These are phyloP conservation scores for Linnemannia hyalina DNA, from an alignment of 192 early-diverging fungal genomes.

Conservation along the genomic window DNA sequence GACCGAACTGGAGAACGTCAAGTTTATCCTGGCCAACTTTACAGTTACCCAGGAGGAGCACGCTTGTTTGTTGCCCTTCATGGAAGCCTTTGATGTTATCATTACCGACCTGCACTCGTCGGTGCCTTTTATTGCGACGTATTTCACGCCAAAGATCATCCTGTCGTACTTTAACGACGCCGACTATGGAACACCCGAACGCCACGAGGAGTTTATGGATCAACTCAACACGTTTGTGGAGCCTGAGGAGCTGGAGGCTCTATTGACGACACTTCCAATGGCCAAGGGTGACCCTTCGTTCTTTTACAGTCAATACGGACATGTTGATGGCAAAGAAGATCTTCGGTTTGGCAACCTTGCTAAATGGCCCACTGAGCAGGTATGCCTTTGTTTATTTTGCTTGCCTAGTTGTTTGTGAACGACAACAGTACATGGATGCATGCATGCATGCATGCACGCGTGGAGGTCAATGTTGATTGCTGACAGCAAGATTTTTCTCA, in stretches of 20 bases:
- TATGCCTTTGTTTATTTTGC: neutral
- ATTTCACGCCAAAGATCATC: slow-evolving; percentile 56
- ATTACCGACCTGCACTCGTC: slow-evolving; percentile 57
- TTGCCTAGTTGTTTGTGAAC: neutral
- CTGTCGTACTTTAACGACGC: slow-evolving; percentile 56
- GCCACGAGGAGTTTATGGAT: slow-evolving; percentile 51
- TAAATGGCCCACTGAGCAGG: slow-evolving; percentile 52
- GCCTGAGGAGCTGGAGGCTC: slow-evolving; percentile 35
- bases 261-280: slow-evolving; percentile 35
- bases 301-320: slow-evolving; percentile 56
- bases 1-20: slow-evolving; percentile 42
- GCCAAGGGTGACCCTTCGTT: slow-evolving; percentile 51
- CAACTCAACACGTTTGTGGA: slow-evolving; percentile 50
- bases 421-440: too few relatives aligned
- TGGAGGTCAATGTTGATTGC: neutral
- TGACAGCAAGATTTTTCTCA: neutral
- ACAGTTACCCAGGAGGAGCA: slow-evolving; percentile 48
- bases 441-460: neutral
- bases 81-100: slow-evolving; percentile 56
- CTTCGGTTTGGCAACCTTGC: slow-evolving; percentile 47
- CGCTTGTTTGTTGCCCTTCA: slow-evolving; percentile 52
- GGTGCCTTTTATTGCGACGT: slow-evolving; percentile 55
- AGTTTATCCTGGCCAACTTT: slow-evolving; percentile 47
- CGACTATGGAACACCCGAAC: slow-evolving; percentile 48
- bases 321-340: slow-evolving; percentile 55